Evolutionary conservation across 331 rosid species (phyloP).

Genomic region (Rhamnella rubrinervis): DNA sequence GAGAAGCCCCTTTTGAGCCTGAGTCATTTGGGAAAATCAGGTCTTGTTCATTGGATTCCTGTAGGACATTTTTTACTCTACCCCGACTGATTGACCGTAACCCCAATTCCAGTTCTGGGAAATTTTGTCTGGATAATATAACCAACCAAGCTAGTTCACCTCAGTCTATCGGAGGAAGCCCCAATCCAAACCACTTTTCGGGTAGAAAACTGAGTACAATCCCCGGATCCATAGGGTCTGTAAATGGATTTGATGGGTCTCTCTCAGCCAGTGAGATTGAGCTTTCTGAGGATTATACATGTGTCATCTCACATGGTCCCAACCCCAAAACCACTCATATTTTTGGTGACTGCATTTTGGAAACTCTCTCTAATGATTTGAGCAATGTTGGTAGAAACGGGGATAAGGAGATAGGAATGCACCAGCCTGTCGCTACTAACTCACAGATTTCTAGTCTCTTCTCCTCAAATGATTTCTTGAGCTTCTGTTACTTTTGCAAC

Average conservation of each 20-base stretch:
- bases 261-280: conserved; percentile 77
- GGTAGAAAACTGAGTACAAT: conserved; percentile 28
- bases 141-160: conserved; percentile 31
- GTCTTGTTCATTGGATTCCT: conserved; percentile 63
- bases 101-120: conserved; percentile 23
- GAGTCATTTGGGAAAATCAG: conserved; percentile 45
- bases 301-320: conserved; percentile 82
- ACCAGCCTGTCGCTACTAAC: not conserved
- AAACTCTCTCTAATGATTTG: conserved; percentile 41
- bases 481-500: conserved; percentile 70
- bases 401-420: conserved; percentile 39
- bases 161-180: conserved; percentile 47
- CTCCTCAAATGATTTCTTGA: conserved; percentile 58
- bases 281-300: conserved; percentile 86
- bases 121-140: conserved; percentile 40
- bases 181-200: conserved; percentile 30
- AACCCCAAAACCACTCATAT: conserved; percentile 81
- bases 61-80: conserved; percentile 39
- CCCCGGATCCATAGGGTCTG: conserved; percentile 40
- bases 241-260: conserved; percentile 43
- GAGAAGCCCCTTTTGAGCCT: conserved; percentile 44
- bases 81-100: conserved; percentile 26
- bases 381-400: conserved; percentile 37
- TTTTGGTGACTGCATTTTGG: conserved; percentile 83
- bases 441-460: conserved; percentile 32